Evolutionary conservation across 805 yeast genomes (phyloP), one percentile per base, ranked within the genome.

Genomic region (Metschnikowia noctiluminum): DNA sequence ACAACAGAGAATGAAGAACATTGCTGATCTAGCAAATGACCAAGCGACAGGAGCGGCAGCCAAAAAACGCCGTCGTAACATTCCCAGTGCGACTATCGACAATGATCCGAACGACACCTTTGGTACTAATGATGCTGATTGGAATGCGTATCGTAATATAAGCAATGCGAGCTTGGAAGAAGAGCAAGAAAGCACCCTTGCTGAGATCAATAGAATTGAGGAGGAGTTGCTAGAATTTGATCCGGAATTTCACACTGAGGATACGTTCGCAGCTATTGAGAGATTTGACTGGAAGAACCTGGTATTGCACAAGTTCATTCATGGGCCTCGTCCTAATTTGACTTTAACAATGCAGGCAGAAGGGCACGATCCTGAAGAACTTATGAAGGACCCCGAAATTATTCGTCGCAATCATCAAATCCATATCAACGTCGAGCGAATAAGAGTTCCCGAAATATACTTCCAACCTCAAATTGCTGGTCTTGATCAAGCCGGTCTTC

Each of bases 391-490:
- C 54, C 77, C 77, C 1, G 96, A 89, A 57, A 82, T 87, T 46
- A 78, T 82, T n/a, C 89, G 85, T 55, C 89, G 91, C 57, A 85
- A 84, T 52, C 96, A 91, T 66, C 98, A 94, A 69, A 74, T 95
- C 47, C 96, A 91, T 70, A 59, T 94, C 40, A 95, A 92, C 64
- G 77, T 92, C 38, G 99, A 94, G 68, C 77, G 99, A 50, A 85
- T 92, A 28, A 78, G 95, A 49, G 88, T 92, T 2, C 97, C 98
- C 0, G 99, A 94, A 66, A 84, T 91, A 2, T 62, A 90, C 42
- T 90, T 94, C 66, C 94, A 92, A 64, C 99, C 99, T 7, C 79
- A 85, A 8, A 89, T 94, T 53, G 96, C 95, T 0, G 99, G 99
- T 21, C 73, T 90, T 21, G 99, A 94, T 65, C 98, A 91, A 68